Evolutionary conservation across 331 rosid species (phyloP), one percentile per base, ranked within the genome.

Genomic region (Dryas integrifolia): DNA sequence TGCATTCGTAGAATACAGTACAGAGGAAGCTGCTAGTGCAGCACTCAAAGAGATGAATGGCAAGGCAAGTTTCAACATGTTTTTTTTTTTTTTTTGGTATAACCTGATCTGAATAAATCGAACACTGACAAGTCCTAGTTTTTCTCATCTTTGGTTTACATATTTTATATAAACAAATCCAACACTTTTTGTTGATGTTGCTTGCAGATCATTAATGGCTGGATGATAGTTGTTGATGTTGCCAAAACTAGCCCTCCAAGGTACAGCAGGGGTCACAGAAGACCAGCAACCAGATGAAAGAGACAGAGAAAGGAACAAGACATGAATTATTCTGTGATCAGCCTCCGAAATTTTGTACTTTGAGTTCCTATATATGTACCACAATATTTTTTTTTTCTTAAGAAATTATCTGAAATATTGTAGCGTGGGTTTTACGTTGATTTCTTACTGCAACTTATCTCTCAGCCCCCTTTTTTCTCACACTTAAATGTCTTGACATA

Each of bases 201-300:
- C 51, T 40, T 73, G 75, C 85, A 85, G 89, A 85, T 85, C 58
- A 85, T 85, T 57, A 92, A 92, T 76, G 98, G 97, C 15, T 88
- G 97, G 97, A 90, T 90, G 97, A 92, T 92, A 70, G 93, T 90
- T 65, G 98, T 92, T 46, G 98, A 92, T 80, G 92, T 80, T 73
- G 97, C 96, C 65, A 90, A 86, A 80, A 72, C 80, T 60, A 84
- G 40, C 76, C 83, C 89, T 14, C 81, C 86, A 57, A 87, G 84
- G 79, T 75, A 74, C 64, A 73, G 76, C 72, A 59, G 84, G 24
- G 79, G 81, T 43, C 77, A 38, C 13, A 72, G 76, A 18, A 69
- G 83, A 75, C 53, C 84, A 50, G 69, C 21, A 4, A 82, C 67
- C 62, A 74, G 78, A 79, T 52, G 63, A 48, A 72, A 72, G 72